Evolutionary conservation across 2,329 filamentous ascomycete species (phyloP).

Genomic region (Diaporthe aspalathi): DNA sequence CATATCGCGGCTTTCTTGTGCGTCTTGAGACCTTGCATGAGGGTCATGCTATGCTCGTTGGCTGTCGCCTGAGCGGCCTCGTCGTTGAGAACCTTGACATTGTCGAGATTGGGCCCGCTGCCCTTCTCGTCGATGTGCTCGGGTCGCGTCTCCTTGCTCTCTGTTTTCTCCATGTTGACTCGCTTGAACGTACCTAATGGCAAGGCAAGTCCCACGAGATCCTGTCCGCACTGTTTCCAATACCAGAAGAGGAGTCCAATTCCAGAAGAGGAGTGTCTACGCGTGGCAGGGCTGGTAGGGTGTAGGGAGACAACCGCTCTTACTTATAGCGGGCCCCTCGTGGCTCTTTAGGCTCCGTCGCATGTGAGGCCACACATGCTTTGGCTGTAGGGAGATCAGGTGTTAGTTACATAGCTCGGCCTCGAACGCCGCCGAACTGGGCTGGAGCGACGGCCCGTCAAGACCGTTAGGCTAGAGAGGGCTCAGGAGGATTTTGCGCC

Average conservation of each 20-base stretch:
- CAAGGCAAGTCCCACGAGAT: neutral
- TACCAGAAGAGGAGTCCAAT: neutral
- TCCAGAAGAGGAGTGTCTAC: neutral
- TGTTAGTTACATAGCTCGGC: neutral
- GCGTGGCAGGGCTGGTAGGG: constrained; percentile 9
- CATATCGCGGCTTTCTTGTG: constrained; percentile 55
- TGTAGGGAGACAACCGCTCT: constrained; percentile 34
- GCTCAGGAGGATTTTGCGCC: neutral
- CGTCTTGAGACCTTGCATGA: constrained; percentile 52
- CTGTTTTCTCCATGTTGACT: constrained; percentile 37
- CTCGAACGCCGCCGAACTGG: constrained; percentile 13
- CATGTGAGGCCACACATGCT: neutral
- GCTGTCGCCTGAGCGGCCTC: constrained; percentile 52
- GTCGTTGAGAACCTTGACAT: constrained; percentile 51
- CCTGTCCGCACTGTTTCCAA: neutral
- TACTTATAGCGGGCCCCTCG: constrained; percentile 1
- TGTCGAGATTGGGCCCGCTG: constrained; percentile 45
- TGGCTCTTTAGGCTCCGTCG: constrained; percentile 27
- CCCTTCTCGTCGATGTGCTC: constrained; percentile 43
- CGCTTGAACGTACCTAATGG: too few relatives aligned
- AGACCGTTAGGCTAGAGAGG: constrained; percentile 24
- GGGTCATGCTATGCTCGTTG: constrained; percentile 51
- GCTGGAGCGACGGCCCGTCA: constrained; percentile 36
- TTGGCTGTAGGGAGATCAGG: neutral
- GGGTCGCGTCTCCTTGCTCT: constrained; percentile 35